Conservation (phyloP, 208 protist genomes). For the Acanthamoeba triangularis region DNA sequence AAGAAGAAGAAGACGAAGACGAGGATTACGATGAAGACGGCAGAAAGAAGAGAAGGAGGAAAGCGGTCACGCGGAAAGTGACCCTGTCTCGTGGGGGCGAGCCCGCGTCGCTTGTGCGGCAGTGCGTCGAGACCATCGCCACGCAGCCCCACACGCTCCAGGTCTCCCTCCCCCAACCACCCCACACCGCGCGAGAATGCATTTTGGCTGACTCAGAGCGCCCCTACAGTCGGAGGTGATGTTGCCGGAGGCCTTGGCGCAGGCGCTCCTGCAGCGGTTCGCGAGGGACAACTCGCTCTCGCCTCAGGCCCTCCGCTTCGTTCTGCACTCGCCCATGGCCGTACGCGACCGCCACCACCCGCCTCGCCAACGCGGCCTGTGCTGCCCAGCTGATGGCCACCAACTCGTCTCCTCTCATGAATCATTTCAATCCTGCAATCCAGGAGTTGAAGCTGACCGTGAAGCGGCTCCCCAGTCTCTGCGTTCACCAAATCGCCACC, state of each 20-base stretch:
- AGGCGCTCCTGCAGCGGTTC: not conserved
- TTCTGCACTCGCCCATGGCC: not conserved
- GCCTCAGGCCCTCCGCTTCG: not conserved
- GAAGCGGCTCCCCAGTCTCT: not conserved
- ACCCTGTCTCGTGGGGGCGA: not conserved
- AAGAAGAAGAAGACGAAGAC: not conserved
- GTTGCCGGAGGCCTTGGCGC: not conserved
- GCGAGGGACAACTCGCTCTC: not conserved
- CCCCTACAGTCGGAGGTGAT: not conserved
- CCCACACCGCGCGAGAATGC: no score
- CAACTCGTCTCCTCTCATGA: no score
- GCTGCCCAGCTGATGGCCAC: no score
- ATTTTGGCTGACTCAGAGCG: not conserved
- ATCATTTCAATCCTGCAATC: no score
- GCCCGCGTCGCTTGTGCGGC: not conserved
- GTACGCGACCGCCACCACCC: not conserved
- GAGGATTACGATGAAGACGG: no score
- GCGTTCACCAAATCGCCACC: not conserved
- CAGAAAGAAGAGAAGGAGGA: no score
- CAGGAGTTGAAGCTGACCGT: not conserved
- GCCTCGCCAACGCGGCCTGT: no score
- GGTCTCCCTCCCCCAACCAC: no score
- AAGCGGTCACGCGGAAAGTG: no score
- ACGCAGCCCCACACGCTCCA: no score
- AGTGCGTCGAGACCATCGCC: not conserved